A percentile compares a stretch with the other conserved stretches of the same genome.
These are phyloP conservation scores for Cytospora schulzeri DNA, from an alignment of 2,329 filamentous ascomycete species.

Conservation along the genomic window DNA sequence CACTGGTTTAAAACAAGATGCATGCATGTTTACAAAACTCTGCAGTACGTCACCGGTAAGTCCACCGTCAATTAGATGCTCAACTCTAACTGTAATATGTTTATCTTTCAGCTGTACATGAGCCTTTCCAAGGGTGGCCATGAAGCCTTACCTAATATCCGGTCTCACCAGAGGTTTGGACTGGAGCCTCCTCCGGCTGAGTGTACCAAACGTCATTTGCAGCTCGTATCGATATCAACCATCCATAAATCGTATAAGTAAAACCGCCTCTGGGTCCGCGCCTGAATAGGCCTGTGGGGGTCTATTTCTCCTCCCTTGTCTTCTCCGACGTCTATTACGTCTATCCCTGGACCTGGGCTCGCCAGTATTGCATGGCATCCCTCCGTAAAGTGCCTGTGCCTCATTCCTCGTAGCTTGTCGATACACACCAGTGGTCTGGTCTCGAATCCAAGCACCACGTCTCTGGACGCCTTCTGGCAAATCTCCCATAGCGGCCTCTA, in stretches of 20 bases:
- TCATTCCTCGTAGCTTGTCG: constrained; percentile 1
- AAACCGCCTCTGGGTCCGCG: neutral
- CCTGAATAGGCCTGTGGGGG: neutral
- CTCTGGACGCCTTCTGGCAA: neutral
- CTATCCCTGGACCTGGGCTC: neutral
- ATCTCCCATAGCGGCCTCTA: neutral
- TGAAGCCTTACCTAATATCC: no score
- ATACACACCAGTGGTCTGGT: neutral
- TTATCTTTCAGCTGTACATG: no score
- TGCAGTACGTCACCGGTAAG: no score
- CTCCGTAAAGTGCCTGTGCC: neutral
- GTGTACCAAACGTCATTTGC: neutral
- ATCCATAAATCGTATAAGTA: neutral
- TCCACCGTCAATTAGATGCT: no score
- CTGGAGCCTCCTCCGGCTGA: no score
- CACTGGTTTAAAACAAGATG: no score
- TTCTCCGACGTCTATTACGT: neutral
- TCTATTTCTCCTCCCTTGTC: neutral
- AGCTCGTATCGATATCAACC: neutral
- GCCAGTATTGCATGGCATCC: neutral
- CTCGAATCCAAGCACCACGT: neutral
- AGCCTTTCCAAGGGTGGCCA: no score
- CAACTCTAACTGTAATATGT: no score
- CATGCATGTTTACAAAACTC: no score
- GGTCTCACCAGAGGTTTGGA: no score